Evolutionary conservation across 495 filamentous ascomycete genomes (phyloP).

Genomic region (Aspergillus bertholletiae): DNA sequence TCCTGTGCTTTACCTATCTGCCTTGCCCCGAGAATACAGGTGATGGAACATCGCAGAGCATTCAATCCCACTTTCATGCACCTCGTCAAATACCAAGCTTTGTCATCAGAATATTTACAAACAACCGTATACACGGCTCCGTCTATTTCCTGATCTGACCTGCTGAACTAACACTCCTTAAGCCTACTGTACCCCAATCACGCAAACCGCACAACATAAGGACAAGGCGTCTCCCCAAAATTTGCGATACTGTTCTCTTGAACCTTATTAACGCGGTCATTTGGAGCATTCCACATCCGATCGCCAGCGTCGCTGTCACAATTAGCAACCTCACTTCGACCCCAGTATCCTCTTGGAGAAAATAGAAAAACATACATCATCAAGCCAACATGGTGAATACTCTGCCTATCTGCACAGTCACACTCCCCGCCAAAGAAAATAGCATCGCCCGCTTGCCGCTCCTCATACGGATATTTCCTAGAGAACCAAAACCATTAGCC

Average conservation of each 20-base stretch:
- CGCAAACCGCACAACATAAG: constrained; percentile 17
- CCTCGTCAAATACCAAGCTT: too few relatives aligned
- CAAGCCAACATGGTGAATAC: constrained; percentile 20
- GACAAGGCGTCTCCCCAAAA: constrained; percentile 17
- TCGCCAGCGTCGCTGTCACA: constrained; percentile 14
- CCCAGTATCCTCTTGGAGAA: too few relatives aligned
- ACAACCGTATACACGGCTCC: too few relatives aligned
- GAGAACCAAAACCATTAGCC: constrained; percentile 8
- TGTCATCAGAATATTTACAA: too few relatives aligned
- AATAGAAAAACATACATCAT: background rate
- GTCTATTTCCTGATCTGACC: background rate
- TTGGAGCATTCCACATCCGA: constrained; percentile 23
- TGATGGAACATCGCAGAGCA: too few relatives aligned
- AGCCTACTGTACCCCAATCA: background rate
- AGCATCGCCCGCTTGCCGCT: constrained; percentile 18
- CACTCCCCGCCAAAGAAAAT: constrained; percentile 19
- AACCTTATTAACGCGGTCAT: constrained; percentile 16
- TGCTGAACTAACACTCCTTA: background rate
- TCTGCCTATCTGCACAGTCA: constrained; percentile 9
- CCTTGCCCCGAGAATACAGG: too few relatives aligned
- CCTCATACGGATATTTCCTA: constrained; percentile 17
- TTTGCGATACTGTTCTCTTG: constrained; percentile 16
- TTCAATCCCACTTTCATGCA: too few relatives aligned
- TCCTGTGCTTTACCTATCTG: too few relatives aligned
- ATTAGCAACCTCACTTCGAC: too few relatives aligned